Evolutionary conservation across 352 stramenopile species (phyloP).

Genomic region (Pythium sukuiense): DNA sequence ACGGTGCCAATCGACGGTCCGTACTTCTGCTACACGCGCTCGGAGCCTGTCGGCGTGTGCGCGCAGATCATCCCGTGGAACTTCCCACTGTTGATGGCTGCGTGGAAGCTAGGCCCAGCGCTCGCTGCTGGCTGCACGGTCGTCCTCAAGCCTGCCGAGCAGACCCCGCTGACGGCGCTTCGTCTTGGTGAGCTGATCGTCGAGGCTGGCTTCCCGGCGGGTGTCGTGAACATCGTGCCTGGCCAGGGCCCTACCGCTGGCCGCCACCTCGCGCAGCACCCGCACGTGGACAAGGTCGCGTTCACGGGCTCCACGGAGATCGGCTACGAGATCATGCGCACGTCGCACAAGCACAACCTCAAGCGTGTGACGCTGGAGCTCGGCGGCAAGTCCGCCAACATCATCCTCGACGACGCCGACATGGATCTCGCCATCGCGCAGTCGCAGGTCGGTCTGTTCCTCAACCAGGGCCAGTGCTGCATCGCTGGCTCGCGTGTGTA

Average conservation of each 20-base stretch:
- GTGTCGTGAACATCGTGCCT: constrained; percentile 70
- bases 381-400: constrained; percentile 88
- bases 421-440: constrained; percentile 76
- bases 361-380: constrained; percentile 77
- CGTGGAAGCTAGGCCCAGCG: constrained; percentile 82
- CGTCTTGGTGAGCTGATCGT: constrained; percentile 64
- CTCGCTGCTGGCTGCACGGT: constrained; percentile 93
- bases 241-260: constrained; percentile 57
- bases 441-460: constrained; percentile 73
- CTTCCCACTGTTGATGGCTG: constrained; percentile 59
- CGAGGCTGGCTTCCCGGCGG: constrained; percentile 61
- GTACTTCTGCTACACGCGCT: constrained; percentile 57
- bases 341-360: constrained; percentile 47
- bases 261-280: constrained; percentile 55
- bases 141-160: constrained; percentile 93
- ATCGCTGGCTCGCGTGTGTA: constrained; percentile 73
- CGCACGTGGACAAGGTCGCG: constrained; percentile 71
- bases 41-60: constrained; percentile 67
- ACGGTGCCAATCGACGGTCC: constrained; percentile 54
- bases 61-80: constrained; percentile 69
- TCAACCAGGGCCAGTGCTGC: constrained; percentile 83
- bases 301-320: constrained; percentile 84
- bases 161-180: constrained; percentile 90
- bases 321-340: constrained; percentile 57
- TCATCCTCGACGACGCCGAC: constrained; percentile 78